phyloP scores from a whole-genome alignment of 441 rosid genomes.

The Syzygium malaccense region DNA sequence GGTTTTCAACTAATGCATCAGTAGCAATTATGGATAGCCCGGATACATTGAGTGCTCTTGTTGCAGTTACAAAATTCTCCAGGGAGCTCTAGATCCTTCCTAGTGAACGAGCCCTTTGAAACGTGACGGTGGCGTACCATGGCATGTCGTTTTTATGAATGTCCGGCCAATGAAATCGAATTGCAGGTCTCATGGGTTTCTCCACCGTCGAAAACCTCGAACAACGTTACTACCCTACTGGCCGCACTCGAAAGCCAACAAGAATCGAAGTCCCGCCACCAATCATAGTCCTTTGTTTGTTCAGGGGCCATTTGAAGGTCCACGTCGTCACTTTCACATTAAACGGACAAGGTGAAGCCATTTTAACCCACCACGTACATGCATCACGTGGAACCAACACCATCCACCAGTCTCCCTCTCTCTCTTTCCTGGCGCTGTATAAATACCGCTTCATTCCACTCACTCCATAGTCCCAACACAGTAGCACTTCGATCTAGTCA shows the following conservation, averaged over 20 bases:
- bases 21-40: background rate
- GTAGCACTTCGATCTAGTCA: background rate
- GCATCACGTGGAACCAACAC: background rate
- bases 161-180: background rate
- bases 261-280: background rate
- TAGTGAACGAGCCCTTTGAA: accelerated
- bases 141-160: background rate
- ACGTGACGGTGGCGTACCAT: background rate
- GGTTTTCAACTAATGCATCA: background rate
- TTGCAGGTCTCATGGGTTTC: background rate
- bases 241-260: background rate
- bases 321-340: background rate
- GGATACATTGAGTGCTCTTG: accelerated
- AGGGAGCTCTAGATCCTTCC: background rate
- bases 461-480: background rate
- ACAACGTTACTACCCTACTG: background rate
- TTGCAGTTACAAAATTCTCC: background rate
- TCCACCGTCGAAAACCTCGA: background rate
- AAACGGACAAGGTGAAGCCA: background rate
- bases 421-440: background rate
- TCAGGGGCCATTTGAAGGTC: background rate
- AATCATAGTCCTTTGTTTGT: background rate
- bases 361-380: background rate
- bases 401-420: background rate
- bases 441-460: accelerated